Evolutionary conservation across 2,329 filamentous ascomycete species (phyloP), one percentile per base, ranked within the genome.

Genomic region (Malbranchea cinnamomea): DNA sequence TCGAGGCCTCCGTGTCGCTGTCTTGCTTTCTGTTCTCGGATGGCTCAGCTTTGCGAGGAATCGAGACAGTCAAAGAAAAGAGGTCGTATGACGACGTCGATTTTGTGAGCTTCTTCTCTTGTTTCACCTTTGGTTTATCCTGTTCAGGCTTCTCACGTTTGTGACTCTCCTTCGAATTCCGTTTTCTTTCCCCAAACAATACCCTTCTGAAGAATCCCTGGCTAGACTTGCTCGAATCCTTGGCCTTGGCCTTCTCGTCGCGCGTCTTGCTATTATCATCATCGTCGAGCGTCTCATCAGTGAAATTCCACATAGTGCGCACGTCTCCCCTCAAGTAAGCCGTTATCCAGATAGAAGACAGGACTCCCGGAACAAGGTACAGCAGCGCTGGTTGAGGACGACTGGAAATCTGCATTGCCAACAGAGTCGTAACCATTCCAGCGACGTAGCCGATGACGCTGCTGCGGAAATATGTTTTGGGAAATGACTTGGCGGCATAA

Each of bases 371-470:
- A 0, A 95, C 89, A 5, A 98, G 71, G 49, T 95, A 95, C 9
- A 98, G 60, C 18, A 98, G 64, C 5, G 89, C 87, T 0, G 87
- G 87, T 49, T 98, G 87, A 2, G 81, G 82, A 38, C 82, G 82
- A 26, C 77, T 67, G 46, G 74, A 89, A 6, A 82, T 57, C 28
- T 84, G 64, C 57, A 95, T 78, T 44, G 84, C 78, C 0, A 67
- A 59, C 11, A 94, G 55, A 0, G 87, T 94, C 2, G 65, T 61
- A 2, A 83, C 37, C 73, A 95, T 80, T 1, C 83, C 85, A 3
- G 75, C 27, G 0, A 79, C 45, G 52, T 95, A 98, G 0, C 85
- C 87, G 2, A 67, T 44, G 37, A 94, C 48, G 20, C 78, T 71
- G 4, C 82, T 78, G 35, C 71, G 66, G 52, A 98, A 95, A 52